Percentiles rank a stretch among this genome's conserved stretches.
Conservation (phyloP, 2,329 filamentous ascomycete species). For the Rhinocladiella mackenziei region DNA sequence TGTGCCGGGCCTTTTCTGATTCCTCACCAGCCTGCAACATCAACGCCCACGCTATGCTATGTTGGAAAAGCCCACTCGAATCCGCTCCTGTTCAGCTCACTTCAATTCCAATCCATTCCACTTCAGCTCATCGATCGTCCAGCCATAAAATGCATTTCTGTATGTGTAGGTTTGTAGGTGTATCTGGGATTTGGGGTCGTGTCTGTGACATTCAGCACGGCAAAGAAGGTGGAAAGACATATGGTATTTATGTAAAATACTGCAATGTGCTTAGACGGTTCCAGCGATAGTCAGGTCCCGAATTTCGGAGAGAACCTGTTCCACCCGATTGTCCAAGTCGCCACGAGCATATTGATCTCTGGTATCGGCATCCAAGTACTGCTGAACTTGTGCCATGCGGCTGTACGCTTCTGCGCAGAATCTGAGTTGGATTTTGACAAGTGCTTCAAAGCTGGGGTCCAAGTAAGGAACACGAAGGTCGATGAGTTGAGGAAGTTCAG, state of each 20-base stretch:
- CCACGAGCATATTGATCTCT: constrained; percentile 94
- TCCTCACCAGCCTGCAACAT: constrained; percentile 4
- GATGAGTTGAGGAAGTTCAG: constrained; percentile 90
- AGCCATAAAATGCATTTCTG: constrained; percentile 7
- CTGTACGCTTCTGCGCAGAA: constrained; percentile 98
- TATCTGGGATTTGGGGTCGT: too few relatives aligned
- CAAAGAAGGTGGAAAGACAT: constrained; percentile 1
- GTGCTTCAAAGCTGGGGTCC: constrained; percentile 92
- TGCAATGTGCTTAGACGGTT: constrained; percentile 49
- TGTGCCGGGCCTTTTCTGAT: too few relatives aligned
- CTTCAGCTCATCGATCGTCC: constrained; percentile 9
- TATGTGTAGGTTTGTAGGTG: constrained; percentile 4
- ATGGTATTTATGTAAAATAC: neutral
- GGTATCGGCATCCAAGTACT: constrained; percentile 93
- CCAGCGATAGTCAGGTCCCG: constrained; percentile 88
- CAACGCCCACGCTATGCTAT: constrained; percentile 23
- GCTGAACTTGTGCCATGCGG: constrained; percentile 97
- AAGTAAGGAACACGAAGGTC: constrained; percentile 95
- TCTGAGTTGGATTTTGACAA: constrained; percentile 96
- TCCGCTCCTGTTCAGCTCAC: constrained; percentile 4
- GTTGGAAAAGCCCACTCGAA: constrained; percentile 9
- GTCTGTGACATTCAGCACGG: neutral
- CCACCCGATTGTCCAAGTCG: constrained; percentile 83
- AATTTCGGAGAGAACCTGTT: constrained; percentile 96
- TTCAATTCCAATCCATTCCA: constrained; percentile 6